Base-by-base conservation (phyloP, 768 basidiomycete species). In the Lentinus tigrinus region DNA sequence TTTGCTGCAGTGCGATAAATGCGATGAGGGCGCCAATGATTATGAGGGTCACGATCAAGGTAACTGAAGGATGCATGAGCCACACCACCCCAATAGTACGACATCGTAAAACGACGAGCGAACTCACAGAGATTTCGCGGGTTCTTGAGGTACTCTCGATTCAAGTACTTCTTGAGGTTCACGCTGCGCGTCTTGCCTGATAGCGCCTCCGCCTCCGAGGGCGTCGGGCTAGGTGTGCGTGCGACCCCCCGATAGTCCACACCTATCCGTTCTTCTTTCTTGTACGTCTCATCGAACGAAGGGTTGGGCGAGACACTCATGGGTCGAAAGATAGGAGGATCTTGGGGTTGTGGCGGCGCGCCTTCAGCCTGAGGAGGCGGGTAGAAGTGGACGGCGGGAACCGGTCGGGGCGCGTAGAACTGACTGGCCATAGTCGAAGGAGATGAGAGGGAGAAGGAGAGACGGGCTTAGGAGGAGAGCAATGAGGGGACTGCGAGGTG, bases 1-100 rank as follows among this genome's bases (percentile, higher is more conserved):
- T 67, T 21, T 72, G 69, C 65, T 81, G 78, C 62, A 74, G 75
- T 19, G 76, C 60, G 7, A 73, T 71, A 67, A 78, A 69, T 42
- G 78, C 69, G 24, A 68, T 68, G n/a, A 72, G 66, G 21, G 76
- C 31, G 42, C 71, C 67, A 17, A 73, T 53, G 17, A 76, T 65
- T 51, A 66, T 17, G 38, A 26, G 1, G 17, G 16, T 34, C 13
- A 43, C 36, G 23, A 55, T 37, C 11, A 27, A 21, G 31, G 31
- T 31, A 31, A 31, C 31, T 31, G 31, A 16, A 39, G 14, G 10
- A 14, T n/a, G 6, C 16, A 11, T 19, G 26, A 13, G 16, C 24
- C 13, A 4, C 52, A 24, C 14, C 9, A 24, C 13, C 21, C 4
- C 13, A 4, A 13, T 8, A 21, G 39, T 44, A 3, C 1, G 17